Conservation (phyloP, 2,329 filamentous ascomycete species). For the Lachnellula willkommii region DNA sequence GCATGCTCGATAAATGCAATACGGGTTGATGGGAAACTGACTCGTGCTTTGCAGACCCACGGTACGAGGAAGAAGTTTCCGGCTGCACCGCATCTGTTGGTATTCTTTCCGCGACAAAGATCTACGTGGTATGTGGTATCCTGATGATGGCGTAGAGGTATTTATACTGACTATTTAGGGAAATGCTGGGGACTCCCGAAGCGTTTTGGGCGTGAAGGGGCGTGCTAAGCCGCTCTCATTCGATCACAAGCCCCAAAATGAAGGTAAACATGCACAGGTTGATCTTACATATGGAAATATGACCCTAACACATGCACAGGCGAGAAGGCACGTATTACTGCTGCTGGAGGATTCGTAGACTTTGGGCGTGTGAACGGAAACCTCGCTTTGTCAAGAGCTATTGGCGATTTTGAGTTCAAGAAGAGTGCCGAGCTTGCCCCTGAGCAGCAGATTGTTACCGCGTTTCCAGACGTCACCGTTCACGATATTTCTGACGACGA, state of each 20-base stretch:
- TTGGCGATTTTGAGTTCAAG: constrained; percentile 99
- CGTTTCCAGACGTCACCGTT: constrained; percentile 86
- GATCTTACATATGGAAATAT: not conserved
- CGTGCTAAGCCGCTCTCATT: constrained; percentile 97
- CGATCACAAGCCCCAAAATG: constrained; percentile 98
- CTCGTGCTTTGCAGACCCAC: constrained; percentile 64
- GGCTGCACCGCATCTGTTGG: constrained; percentile 94
- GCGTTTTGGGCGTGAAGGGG: constrained; percentile 92
- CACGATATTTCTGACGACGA: constrained; percentile 91
- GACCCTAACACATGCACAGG: constrained; percentile 44
- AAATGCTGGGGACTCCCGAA: constrained; percentile 94
- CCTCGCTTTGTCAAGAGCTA: constrained; percentile 89
- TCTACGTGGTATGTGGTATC: constrained; percentile 75
- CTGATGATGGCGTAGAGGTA: not conserved
- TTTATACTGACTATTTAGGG: constrained; percentile 53
- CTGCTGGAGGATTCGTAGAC: constrained; percentile 95
- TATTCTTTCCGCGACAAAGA: constrained; percentile 83
- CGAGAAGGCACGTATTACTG: constrained; percentile 93
- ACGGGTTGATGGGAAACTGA: constrained; percentile 18
- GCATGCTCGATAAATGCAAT: constrained; percentile 8
- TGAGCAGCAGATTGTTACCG: constrained; percentile 98
- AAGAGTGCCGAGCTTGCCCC: constrained; percentile 94
- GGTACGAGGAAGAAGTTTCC: constrained; percentile 96
- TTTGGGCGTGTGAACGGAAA: constrained; percentile 99
- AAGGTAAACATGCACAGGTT: constrained; percentile 52